phyloP scores from a whole-genome alignment of 345 rosid genomes.

The Rhodomyrtus tomentosa region DNA sequence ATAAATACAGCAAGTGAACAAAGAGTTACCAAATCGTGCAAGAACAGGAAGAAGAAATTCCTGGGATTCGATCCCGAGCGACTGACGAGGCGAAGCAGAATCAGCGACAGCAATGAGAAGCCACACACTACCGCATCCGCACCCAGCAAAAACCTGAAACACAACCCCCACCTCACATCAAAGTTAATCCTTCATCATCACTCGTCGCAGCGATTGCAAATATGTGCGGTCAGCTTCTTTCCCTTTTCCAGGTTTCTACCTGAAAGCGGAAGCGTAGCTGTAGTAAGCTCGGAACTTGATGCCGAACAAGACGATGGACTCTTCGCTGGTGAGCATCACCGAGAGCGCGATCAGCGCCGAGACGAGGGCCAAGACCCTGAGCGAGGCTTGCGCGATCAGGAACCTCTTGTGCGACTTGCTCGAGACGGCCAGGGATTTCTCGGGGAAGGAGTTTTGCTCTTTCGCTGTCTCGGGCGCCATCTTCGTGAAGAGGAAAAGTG shows the following conservation, averaged over 20 bases:
- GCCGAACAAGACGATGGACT: constrained; percentile 12
- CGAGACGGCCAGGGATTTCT: background rate
- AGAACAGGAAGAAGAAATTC: constrained; percentile 18
- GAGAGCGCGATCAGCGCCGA: constrained; percentile 23
- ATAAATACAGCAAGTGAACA: background rate
- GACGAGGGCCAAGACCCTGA: constrained; percentile 28
- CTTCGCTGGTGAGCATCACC: constrained; percentile 21
- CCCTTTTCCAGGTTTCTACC: constrained; percentile 6
- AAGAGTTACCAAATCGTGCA: constrained; percentile 43
- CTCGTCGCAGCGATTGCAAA: background rate
- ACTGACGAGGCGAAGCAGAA: constrained; percentile 8
- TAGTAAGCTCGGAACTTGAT: constrained; percentile 16
- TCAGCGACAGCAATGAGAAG: constrained; percentile 31
- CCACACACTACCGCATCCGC: constrained; percentile 19
- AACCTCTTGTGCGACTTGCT: background rate
- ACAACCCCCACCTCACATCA: background rate
- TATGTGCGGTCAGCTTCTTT: background rate
- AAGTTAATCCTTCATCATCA: background rate
- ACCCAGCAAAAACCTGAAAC: constrained; percentile 35
- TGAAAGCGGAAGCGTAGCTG: constrained; percentile 27
- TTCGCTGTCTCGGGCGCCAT: background rate
- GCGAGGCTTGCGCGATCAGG: constrained; percentile 16
- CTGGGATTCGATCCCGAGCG: constrained; percentile 7
- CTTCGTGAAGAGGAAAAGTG: background rate
- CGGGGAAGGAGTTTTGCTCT: background rate